These are phyloP conservation scores for Hygrophoropsis aurantiaca DNA, from an alignment of 768 basidiomycete genomes.

Conservation along the genomic window DNA sequence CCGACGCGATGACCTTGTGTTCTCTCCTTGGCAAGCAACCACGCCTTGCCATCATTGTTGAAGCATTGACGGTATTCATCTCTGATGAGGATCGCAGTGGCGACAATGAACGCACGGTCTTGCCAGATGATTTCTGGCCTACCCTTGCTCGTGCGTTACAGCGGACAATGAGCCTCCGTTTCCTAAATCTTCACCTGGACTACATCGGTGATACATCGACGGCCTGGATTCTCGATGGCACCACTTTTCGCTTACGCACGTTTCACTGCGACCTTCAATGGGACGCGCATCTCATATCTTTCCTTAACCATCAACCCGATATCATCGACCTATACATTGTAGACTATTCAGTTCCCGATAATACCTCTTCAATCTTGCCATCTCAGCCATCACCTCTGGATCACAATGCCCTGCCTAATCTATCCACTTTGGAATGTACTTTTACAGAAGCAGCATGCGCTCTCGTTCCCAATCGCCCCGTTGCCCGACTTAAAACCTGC, in stretches of 20 bases:
- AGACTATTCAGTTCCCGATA: constrained; percentile 28
- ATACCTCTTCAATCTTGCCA: constrained; percentile 11
- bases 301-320: constrained; percentile 22
- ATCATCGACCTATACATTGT: constrained; percentile 30
- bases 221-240: constrained; percentile 40
- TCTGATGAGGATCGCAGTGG: constrained; percentile 24
- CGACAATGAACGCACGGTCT: constrained; percentile 14
- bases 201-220: constrained; percentile 21
- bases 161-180: constrained; percentile 45
- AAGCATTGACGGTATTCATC: constrained; percentile 51
- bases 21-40: constrained; percentile 42
- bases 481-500: constrained; percentile 67
- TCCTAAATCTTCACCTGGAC: constrained; percentile 49
- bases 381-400: constrained; percentile 17
- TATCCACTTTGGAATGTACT: constrained; percentile 63
- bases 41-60: constrained; percentile 52
- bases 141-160: constrained; percentile 49
- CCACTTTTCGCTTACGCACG: constrained; percentile 52
- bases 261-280: constrained; percentile 70
- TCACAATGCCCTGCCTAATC: constrained; percentile 42
- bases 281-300: constrained; percentile 51
- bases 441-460: constrained; percentile 62
- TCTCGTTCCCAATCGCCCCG: constrained; percentile 56
- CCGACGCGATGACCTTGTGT: constrained; percentile 45
- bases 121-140: constrained; percentile 48